Conservation (phyloP, 495 filamentous ascomycete species). For the Extremus antarcticus region DNA sequence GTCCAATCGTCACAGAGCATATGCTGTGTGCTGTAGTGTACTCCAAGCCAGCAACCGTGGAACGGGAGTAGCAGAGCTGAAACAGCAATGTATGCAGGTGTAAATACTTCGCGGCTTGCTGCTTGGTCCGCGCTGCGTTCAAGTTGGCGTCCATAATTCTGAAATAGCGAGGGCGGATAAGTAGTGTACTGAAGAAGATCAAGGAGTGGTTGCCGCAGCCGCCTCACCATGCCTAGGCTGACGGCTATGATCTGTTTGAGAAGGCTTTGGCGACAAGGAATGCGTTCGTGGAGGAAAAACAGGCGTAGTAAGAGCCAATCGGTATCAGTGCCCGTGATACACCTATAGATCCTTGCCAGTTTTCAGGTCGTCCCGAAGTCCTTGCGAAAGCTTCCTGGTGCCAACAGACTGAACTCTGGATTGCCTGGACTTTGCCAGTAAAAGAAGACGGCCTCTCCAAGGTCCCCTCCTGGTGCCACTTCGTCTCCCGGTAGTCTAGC, state of each 20-base stretch:
- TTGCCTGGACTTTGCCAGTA: neutral
- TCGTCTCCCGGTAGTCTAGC: neutral
- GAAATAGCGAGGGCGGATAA: too few relatives aligned
- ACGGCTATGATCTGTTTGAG: conserved; percentile 7
- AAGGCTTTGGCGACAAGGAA: neutral
- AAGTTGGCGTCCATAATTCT: too few relatives aligned
- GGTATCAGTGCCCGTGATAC: conserved; percentile 18
- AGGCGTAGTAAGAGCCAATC: conserved; percentile 11
- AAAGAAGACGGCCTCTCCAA: neutral
- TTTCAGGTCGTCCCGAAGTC: neutral
- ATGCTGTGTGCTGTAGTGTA: too few relatives aligned
- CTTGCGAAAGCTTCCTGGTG: neutral
- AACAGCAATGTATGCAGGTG: too few relatives aligned
- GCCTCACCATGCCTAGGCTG: conserved; percentile 5
- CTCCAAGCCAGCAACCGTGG: too few relatives aligned
- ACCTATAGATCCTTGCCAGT: too few relatives aligned
- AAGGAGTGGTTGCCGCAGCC: conserved; percentile 1
- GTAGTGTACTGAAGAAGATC: too few relatives aligned
- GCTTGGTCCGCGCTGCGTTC: too few relatives aligned
- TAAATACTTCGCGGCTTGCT: too few relatives aligned
- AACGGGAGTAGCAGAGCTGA: too few relatives aligned
- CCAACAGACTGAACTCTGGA: neutral
- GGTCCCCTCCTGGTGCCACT: neutral
- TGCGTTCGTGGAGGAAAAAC: conserved; percentile 12
- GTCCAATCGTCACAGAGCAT: too few relatives aligned